phyloP scores from a whole-genome alignment of 805 yeast species.

The Blastobotrys chiropterorum region DNA sequence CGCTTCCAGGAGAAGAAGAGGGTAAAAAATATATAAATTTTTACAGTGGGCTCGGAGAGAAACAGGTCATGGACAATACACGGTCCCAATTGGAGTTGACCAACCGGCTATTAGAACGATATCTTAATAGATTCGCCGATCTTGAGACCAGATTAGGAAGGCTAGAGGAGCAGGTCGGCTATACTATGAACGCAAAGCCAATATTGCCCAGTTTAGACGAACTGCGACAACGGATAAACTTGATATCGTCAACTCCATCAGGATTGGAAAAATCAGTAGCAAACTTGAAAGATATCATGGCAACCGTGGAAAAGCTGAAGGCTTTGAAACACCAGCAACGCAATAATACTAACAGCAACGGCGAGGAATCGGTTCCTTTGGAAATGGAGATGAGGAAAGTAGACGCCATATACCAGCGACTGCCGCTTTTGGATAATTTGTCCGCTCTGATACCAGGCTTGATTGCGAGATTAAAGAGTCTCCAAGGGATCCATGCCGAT shows the following conservation, averaged over 20 bases:
- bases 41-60: neutral
- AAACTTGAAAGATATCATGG: conserved; percentile 11
- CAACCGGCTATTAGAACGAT: too few relatives aligned
- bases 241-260: conserved; percentile 12
- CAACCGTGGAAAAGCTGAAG: conserved; percentile 3
- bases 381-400: conserved; percentile 6
- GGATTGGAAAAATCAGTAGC: conserved; percentile 7
- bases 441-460: conserved; percentile 11
- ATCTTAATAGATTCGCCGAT: conserved; percentile 15
- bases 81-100: too few relatives aligned
- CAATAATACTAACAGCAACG: neutral
- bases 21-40: neutral
- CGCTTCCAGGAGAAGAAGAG: neutral
- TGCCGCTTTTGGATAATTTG: conserved; percentile 8
- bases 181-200: neutral
- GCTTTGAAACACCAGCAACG: neutral
- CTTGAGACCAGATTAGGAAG: conserved; percentile 25
- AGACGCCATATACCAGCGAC: conserved; percentile 10
- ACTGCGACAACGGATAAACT: conserved; percentile 8
- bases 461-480: conserved; percentile 12
- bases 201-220: conserved; percentile 5
- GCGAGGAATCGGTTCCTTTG: neutral
- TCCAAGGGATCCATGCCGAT: conserved; percentile 17
- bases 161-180: conserved; percentile 21
- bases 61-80: neutral